Conservation (phyloP, 2,329 filamentous ascomycete species). For the Raffaelea albimanens region DNA sequence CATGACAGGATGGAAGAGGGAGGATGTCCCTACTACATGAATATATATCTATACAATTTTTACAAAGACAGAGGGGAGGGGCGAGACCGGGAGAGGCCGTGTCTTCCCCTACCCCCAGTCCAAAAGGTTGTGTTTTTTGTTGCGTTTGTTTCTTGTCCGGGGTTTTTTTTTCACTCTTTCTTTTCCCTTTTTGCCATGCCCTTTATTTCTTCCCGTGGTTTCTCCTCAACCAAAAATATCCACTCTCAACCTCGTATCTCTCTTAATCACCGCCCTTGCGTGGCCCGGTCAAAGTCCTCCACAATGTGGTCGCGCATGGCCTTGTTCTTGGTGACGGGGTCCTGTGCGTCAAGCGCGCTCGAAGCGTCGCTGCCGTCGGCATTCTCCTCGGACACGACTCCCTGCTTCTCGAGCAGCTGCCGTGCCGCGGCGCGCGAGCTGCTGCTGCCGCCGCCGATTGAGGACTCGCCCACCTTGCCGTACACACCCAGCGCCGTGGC, state of each 20-base stretch:
- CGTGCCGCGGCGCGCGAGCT: conserved; percentile 57
- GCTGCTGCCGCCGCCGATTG: conserved; percentile 52
- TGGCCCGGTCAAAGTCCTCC: conserved; percentile 18
- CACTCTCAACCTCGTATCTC: too few relatives aligned
- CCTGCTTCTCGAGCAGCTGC: conserved; percentile 29
- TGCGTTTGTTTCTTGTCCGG: too few relatives aligned
- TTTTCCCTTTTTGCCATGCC: background rate
- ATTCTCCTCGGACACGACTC: conserved; percentile 4
- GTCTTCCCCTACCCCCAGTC: too few relatives aligned
- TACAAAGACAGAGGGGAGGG: too few relatives aligned
- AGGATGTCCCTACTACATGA: too few relatives aligned
- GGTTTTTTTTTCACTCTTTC: background rate
- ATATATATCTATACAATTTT: too few relatives aligned
- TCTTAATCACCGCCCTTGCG: conserved; percentile 9
- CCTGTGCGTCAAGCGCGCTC: conserved; percentile 3
- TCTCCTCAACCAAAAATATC: too few relatives aligned
- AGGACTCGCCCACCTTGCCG: conserved; percentile 71
- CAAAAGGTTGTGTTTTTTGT: too few relatives aligned
- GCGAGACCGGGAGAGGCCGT: too few relatives aligned
- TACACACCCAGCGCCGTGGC: conserved; percentile 92
- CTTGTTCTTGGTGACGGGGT: conserved; percentile 5
- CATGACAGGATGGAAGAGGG: too few relatives aligned
- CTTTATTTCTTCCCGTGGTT: too few relatives aligned
- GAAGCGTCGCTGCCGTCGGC: conserved; percentile 11
- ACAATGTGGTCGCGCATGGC: conserved; percentile 18